Evolutionary conservation across 169 alveolate genomes (phyloP).

Genomic region (Plasmodium knowlesi): DNA sequence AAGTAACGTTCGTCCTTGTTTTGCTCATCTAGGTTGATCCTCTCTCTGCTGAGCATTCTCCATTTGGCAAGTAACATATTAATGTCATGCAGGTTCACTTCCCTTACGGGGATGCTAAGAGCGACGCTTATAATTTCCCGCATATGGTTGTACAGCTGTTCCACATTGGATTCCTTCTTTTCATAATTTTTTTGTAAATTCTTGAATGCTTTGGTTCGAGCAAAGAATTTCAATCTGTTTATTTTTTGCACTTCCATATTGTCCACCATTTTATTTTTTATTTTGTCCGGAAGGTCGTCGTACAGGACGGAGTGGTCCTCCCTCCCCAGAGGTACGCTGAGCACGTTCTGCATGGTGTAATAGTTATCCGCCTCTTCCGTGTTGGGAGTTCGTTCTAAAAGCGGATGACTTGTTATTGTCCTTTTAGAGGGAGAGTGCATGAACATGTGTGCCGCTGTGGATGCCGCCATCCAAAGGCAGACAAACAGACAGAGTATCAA

Average conservation of each 20-base stretch:
- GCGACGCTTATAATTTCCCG: conserved; percentile 45
- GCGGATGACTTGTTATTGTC: not conserved
- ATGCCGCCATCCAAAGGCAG: not conserved
- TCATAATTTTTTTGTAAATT: conserved; percentile 15
- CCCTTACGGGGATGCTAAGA: conserved; percentile 32
- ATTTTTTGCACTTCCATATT: conserved; percentile 8
- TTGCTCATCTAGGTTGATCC: not conserved
- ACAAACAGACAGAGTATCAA: not conserved
- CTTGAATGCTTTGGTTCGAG: not conserved
- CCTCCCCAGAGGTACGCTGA: not conserved
- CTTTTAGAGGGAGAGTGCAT: not conserved
- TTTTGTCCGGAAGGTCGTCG: conserved; percentile 13
- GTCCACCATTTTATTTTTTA: conserved; percentile 12
- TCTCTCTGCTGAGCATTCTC: conserved; percentile 26
- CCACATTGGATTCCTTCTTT: not conserved
- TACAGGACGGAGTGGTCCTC: not conserved
- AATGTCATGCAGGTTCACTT: conserved; percentile 57
- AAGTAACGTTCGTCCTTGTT: conserved; percentile 13
- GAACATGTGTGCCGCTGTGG: not conserved
- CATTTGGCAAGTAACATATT: conserved; percentile 46
- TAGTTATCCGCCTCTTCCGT: conserved; percentile 7
- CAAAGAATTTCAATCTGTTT: conserved; percentile 22
- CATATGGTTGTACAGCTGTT: not conserved
- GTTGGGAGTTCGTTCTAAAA: not conserved
- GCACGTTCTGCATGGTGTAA: not conserved